Conservation (phyloP, 208 protist genomes). For the Naegleria lovaniensis region DNA sequence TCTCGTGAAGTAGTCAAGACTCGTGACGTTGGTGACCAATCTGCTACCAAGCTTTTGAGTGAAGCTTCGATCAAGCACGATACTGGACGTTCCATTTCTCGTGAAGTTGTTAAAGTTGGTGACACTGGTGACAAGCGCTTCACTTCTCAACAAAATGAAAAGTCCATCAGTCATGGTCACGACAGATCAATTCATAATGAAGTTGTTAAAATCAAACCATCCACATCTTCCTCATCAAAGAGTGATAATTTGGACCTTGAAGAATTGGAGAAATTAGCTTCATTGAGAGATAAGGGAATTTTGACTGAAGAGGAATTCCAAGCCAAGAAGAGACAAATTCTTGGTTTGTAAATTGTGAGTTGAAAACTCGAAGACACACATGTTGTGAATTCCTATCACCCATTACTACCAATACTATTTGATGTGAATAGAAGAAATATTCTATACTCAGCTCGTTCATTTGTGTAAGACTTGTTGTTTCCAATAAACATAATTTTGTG, state of each 20-base stretch:
- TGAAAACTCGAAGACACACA: too few species aligned
- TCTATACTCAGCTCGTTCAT: too few species aligned
- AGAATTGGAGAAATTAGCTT: slow-evolving; percentile 16
- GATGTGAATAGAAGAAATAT: too few species aligned
- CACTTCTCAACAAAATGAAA: neutral
- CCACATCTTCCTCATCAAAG: too few species aligned
- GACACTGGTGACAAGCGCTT: neutral
- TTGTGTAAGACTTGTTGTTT: too few species aligned
- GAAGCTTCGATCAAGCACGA: neutral
- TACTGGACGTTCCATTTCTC: neutral
- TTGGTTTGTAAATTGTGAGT: slow-evolving; percentile 19
- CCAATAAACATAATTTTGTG: too few species aligned
- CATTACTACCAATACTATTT: too few species aligned
- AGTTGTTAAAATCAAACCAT: neutral
- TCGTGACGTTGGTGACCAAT: neutral
- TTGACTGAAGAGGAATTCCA: slow-evolving; percentile 21
- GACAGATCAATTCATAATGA: neutral
- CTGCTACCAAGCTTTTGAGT: neutral
- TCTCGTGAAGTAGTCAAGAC: slow-evolving; percentile 15
- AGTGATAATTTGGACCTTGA: neutral
- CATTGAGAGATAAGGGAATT: slow-evolving; percentile 26
- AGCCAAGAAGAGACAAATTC: slow-evolving; percentile 23
- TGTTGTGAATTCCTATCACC: too few species aligned
- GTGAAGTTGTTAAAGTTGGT: neutral
- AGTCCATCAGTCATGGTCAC: neutral